Evolutionary conservation across 768 basidiomycete genomes (phyloP), one percentile per base, ranked within the genome.

Genomic region (Suillus lakei): DNA sequence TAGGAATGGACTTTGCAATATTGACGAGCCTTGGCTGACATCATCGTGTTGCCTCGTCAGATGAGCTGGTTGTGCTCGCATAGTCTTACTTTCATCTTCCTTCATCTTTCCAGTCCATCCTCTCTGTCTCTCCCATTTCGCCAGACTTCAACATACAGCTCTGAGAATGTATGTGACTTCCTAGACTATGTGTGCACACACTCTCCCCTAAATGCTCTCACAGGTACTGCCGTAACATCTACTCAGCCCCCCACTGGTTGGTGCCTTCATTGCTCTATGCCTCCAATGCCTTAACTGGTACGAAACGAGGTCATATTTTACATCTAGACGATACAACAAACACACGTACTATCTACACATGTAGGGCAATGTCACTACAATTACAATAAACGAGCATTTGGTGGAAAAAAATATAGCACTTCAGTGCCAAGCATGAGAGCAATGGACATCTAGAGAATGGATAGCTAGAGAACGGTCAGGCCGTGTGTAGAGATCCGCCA

Each of bases 401-500:
- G 28, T 10, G 28, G 15, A 38, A 23, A 15, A 38, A 2, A 26
- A 2, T 10, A 39, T 5, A 58, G 5, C 18, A 21, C 26, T 59
- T 39, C 38, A 39, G 26, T 9, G 18, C 39, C 36, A 59, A 21
- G 13, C 56, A 41, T 18, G 56, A 28, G 16, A 28, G 26, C 10
- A 58, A 58, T 28, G 10, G 9, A 12, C 6, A 26, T 4, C 23
- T 48, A 23, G n/a, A 23, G n/a, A 6, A 48, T 23, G n/a, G 23
- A 12, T 15, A 10, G 23, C 10, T 10, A 28, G 56, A 38, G 23
- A 28, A 28, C 2, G 30, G 13, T 56, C 39, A 59, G 30, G 18
- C 10, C 16, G 18, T 21, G 18, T 18, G 9, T 12, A 69, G 66
- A 12, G 74, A 69, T n/a, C 80, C 80, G 1, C 82, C 80, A 5